Percentiles rank a stretch among this genome's conserved stretches.
Evolutionary conservation across 331 rosid species (phyloP).

Genomic region (Quercus lobata): DNA sequence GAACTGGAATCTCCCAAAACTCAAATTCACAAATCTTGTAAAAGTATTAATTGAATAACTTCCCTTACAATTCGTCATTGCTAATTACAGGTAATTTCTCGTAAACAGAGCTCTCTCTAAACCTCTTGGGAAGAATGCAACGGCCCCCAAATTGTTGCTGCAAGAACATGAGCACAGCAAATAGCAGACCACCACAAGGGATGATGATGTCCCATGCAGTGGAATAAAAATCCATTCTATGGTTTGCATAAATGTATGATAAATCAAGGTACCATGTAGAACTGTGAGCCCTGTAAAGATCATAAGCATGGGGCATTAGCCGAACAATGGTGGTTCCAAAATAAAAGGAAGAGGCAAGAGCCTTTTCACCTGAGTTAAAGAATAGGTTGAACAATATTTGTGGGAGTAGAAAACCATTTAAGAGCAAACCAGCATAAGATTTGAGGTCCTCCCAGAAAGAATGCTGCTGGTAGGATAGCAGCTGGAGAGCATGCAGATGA

Average conservation of each 20-base stretch:
- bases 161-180: conserved; percentile 53
- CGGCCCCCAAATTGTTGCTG: conserved; percentile 88
- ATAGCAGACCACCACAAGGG: conserved; percentile 49
- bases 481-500: conserved; percentile 20
- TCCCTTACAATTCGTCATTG: conserved; percentile 62
- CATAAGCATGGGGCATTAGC: conserved; percentile 84
- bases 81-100: conserved; percentile 72
- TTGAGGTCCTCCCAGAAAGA: conserved; percentile 65
- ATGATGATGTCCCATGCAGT: conserved; percentile 85
- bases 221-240: conserved; percentile 66
- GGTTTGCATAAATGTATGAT: conserved; percentile 72
- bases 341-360: conserved; percentile 51
- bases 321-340: conserved; percentile 68
- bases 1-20: neutral
- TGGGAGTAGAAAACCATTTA: conserved; percentile 79
- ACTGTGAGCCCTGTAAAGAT: conserved; percentile 70
- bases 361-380: conserved; percentile 44
- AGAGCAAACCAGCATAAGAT: conserved; percentile 66
- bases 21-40: neutral
- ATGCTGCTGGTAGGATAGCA: conserved; percentile 18
- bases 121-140: conserved; percentile 62
- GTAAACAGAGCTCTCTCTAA: conserved; percentile 44
- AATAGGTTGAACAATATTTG: conserved; percentile 60
- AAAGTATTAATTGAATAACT: conserved; percentile 4
- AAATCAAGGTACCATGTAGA: conserved; percentile 54